Base-by-base conservation (phyloP, 495 filamentous ascomycete genomes). In the Neurospora sp. region DNA sequence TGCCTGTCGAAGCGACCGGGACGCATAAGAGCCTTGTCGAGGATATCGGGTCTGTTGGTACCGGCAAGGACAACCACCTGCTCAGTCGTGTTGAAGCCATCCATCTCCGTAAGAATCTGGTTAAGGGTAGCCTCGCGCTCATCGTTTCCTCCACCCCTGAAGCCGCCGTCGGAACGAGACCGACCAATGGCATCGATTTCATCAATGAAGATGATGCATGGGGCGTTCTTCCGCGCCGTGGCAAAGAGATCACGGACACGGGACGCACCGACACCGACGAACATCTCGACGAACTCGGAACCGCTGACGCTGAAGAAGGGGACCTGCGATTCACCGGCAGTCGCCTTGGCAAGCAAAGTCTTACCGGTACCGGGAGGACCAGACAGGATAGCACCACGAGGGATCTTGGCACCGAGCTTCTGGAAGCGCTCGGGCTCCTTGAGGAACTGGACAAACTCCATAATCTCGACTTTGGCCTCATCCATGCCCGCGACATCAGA, bases 231-330 rank as follows among this genome's bases (percentile, higher is more conserved):
- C 47, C 96, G 88, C 12, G 96, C 96, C 75, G 92, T 97, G 65
- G 93, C 91, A 76, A 99, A 99, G 44, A 99, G 87, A 82, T 99
- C 96, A 78, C 96, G 89, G 53, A 99, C 96, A 78, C 96, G 89
- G 10, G 94, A 97, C 41, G 96, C 92, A 83, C 96, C 96, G 70
- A 99, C 96, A 87, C 96, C 96, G 53, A 99, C 96, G 77, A 98
- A 99, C 94, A 99, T 98, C 83, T 99, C 96, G 45, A 99, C 94
- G 76, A 99, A 99, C 78, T 99, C 96, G 31, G 96, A 99, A 77
- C 96, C 96, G 82, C 94, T 97, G 81, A 98, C 96, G 77, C 90
- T 97, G 87, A 92, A 99, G 87, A 99, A 99, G 16, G 96, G 96
- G 37, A 99, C 96, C 47, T 91, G 88, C n/a, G 96, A 97, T 83